Evolutionary conservation across 176 grass and related monocot genomes (phyloP).

Genomic region (Carex pumila): DNA sequence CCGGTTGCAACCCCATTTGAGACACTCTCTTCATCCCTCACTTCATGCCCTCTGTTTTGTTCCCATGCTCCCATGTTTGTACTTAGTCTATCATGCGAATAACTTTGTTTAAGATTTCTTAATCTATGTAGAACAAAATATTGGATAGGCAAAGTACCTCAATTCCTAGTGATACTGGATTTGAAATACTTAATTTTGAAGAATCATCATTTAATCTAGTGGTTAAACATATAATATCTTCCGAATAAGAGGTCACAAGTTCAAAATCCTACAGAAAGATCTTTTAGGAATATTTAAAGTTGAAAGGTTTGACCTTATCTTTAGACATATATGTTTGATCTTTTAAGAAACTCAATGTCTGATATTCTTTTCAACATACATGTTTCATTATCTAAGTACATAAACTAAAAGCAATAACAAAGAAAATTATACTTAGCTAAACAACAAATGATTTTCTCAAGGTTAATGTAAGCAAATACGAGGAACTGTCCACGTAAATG

Average conservation of each 20-base stretch:
- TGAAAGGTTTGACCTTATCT: too few relatives aligned
- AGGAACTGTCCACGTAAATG: conserved; percentile 14
- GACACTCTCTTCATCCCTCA: conserved; percentile 47
- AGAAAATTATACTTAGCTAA: neutral
- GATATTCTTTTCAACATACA: too few relatives aligned
- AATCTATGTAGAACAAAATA: neutral
- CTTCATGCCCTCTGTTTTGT: conserved; percentile 28
- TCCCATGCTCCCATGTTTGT: conserved; percentile 15
- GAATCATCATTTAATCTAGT: too few relatives aligned
- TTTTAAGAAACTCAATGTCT: too few relatives aligned
- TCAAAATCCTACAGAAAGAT: too few relatives aligned
- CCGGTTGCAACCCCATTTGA: conserved; percentile 28
- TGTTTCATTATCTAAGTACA: neutral
- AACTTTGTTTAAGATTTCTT: too few relatives aligned
- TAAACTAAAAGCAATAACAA: neutral
- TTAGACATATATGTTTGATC: too few relatives aligned
- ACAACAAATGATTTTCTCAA: neutral
- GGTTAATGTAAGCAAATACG: neutral
- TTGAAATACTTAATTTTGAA: too few relatives aligned
- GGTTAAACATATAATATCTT: too few relatives aligned
- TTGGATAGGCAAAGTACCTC: neutral
- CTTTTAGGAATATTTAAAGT: too few relatives aligned
- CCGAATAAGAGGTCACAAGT: too few relatives aligned
- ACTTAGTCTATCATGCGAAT: neutral
- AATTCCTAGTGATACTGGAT: too few relatives aligned